These are phyloP conservation scores for Claviceps capensis DNA, from an alignment of 2,329 filamentous ascomycete genomes.

Conservation along the genomic window DNA sequence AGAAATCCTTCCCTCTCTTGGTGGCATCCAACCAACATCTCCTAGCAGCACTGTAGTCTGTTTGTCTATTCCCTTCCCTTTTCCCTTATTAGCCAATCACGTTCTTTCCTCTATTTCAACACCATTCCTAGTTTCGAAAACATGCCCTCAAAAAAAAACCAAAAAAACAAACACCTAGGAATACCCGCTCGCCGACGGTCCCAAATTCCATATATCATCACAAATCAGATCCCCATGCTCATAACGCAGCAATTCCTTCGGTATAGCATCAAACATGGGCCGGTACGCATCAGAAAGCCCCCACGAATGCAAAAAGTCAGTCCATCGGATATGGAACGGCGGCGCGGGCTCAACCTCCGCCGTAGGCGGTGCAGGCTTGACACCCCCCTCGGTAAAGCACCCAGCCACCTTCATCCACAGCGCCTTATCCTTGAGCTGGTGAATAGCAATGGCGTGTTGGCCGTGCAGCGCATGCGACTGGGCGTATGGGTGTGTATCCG, in stretches of 20 bases:
- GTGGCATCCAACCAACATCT: no score
- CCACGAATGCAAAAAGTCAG: slow-evolving; percentile 12
- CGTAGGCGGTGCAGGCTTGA: slow-evolving; percentile 10
- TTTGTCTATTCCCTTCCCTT: no score
- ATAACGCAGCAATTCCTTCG: slow-evolving; percentile 10
- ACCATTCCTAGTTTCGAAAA: no score
- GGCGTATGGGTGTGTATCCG: slow-evolving; percentile 12
- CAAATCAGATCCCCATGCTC: slow-evolving; percentile 12
- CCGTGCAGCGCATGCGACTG: slow-evolving; percentile 13
- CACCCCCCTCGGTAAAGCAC: slow-evolving; percentile 16
- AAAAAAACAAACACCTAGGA: no score
- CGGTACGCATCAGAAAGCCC: slow-evolving; percentile 10
- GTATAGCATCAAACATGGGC: slow-evolving; percentile 13
- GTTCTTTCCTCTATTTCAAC: no score
- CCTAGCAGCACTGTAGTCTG: no score
- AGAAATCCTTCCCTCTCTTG: no score
- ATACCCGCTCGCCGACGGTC: slow-evolving; percentile 2
- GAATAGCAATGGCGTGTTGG: slow-evolving; percentile 13
- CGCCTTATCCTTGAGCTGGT: slow-evolving; percentile 15
- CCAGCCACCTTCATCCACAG: slow-evolving; percentile 16
- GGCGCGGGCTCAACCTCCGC: slow-evolving; percentile 1
- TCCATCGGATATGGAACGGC: slow-evolving; percentile 9
- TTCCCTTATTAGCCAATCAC: no score
- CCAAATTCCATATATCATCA: slow-evolving; percentile 15
- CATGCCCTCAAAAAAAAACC: no score